Evolutionary conservation across 345 rosid genomes (phyloP).

Genomic region (Gossypium australe): DNA sequence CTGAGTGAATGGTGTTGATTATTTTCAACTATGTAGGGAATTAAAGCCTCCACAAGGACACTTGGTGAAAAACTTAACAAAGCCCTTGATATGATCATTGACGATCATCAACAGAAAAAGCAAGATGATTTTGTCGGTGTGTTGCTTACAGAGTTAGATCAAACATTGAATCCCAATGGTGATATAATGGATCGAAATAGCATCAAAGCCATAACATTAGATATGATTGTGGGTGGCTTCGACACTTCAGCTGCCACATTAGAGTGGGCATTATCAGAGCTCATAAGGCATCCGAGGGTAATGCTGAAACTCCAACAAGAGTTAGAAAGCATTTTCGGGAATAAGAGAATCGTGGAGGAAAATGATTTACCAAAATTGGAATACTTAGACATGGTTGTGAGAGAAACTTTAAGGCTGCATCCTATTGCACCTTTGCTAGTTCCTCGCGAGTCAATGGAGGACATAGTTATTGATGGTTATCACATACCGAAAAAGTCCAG

Average conservation of each 20-base stretch:
- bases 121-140: conserved; percentile 5
- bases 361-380: conserved; percentile 6
- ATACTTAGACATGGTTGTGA: not conserved
- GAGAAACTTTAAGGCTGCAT: conserved; percentile 8
- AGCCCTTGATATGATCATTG: conserved; percentile 3
- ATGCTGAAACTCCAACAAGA: no score
- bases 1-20: not conserved
- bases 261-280: no score
- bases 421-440: conserved; percentile 15
- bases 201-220: conserved; percentile 8
- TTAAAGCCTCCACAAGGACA: not conserved
- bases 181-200: not conserved
- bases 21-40: not conserved
- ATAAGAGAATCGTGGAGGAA: conserved; percentile 20
- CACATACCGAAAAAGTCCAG: conserved; percentile 17
- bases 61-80: not conserved
- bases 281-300: no score
- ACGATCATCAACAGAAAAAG: not conserved
- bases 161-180: not conserved
- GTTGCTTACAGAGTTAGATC: conserved; percentile 15
- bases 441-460: conserved; percentile 18
- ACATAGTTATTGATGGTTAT: not conserved
- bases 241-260: conserved; percentile 17
- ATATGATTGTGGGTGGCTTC: conserved; percentile 15
- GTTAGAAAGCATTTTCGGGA: conserved; percentile 15